Percentiles rank a stretch among this genome's conserved stretches.
Evolutionary conservation across 352 stramenopile species (phyloP).

Genomic region (Paralagenidium karlingii): DNA sequence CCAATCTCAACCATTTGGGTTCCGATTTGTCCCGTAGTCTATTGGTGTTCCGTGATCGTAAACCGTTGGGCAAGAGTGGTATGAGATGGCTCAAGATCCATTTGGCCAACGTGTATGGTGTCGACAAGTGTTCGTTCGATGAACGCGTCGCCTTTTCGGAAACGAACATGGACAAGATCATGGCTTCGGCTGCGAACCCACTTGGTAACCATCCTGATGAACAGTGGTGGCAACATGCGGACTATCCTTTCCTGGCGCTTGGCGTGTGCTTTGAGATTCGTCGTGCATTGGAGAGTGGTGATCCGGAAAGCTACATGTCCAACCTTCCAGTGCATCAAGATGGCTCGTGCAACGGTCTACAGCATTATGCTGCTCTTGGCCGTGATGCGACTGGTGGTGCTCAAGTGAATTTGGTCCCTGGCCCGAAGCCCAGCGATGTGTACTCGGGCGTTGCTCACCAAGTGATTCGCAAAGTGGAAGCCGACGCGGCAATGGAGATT

Average conservation of each 20-base stretch:
- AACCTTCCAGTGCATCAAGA: constrained; percentile 97
- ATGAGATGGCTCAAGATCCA: constrained; percentile 99
- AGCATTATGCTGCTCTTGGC: constrained; percentile 98
- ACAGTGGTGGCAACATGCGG: constrained; percentile 93
- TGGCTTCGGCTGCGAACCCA: constrained; percentile 81
- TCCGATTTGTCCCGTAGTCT: constrained; percentile 97
- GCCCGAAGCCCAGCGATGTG: constrained; percentile 94
- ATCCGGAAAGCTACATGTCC: constrained; percentile 92
- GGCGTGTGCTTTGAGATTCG: constrained; percentile 96
- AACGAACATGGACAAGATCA: constrained; percentile 90
- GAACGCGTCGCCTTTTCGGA: constrained; percentile 93
- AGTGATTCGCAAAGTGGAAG: constrained; percentile 71
- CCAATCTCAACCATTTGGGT: constrained; percentile 97
- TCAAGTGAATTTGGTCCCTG: constrained; percentile 95
- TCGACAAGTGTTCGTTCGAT: constrained; percentile 94
- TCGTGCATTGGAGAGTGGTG: constrained; percentile 84
- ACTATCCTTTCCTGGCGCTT: constrained; percentile 97
- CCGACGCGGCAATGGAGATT: constrained; percentile 35
- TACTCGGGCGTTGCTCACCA: constrained; percentile 90
- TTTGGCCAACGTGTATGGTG: constrained; percentile 81
- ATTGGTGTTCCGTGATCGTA: constrained; percentile 92
- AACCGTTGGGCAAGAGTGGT: constrained; percentile 89
- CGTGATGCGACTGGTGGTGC: constrained; percentile 89
- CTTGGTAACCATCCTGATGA: constrained; percentile 57
- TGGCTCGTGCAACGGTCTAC: constrained; percentile 98